Conservation (phyloP, 1,139 yeast species). For the Debaryomyces udenii region DNA sequence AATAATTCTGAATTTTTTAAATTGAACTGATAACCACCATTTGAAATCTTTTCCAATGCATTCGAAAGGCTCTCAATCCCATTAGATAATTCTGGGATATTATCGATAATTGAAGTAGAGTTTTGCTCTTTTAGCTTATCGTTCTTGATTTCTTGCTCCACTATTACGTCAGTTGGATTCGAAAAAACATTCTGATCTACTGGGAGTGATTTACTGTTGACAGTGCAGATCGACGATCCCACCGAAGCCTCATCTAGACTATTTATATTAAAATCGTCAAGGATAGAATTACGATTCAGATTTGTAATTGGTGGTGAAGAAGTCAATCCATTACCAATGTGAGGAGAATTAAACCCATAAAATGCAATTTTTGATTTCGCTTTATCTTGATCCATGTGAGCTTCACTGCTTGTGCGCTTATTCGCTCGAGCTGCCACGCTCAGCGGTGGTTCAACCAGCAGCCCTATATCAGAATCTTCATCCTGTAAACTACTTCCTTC, state of each 20-base stretch:
- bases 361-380: neutral
- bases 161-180: neutral
- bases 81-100: slow-evolving; percentile 21
- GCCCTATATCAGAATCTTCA: neutral
- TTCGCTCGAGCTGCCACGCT: neutral
- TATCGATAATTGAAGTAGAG: slow-evolving; percentile 10
- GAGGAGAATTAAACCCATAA: neutral
- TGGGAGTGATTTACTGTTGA: neutral
- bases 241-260: neutral
- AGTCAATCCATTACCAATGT: neutral
- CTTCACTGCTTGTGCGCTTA: neutral
- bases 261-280: neutral
- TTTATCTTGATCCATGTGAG: neutral
- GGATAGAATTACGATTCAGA: neutral
- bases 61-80: slow-evolving; percentile 34
- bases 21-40: slow-evolving; percentile 31
- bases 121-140: slow-evolving; percentile 6
- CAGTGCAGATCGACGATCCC: neutral
- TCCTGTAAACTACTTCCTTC: neutral
- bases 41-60: slow-evolving; percentile 32
- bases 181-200: neutral
- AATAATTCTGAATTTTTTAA: slow-evolving; percentile 34
- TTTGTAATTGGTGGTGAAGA: neutral
- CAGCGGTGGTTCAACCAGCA: neutral
- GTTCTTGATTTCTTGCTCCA: neutral